Conservation (phyloP, 2,329 filamentous ascomycete genomes). For the Fusarium nodosum region DNA sequence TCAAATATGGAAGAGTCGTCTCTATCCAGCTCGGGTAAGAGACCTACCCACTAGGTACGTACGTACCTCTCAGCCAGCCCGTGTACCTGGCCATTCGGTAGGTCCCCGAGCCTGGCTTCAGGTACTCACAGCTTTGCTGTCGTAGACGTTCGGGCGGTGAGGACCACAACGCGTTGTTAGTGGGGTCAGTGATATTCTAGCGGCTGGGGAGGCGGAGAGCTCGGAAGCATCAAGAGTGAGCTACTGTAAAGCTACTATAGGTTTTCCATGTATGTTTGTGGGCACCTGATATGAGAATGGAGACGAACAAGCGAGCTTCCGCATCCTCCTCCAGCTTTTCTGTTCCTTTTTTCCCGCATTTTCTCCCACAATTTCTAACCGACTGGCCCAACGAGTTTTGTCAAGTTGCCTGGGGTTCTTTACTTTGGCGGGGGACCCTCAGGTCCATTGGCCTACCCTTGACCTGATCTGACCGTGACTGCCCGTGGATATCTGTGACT, state of each 20-base stretch:
- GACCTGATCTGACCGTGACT: not conserved
- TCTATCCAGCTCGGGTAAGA: not conserved
- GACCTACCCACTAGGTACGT: conserved; percentile 2
- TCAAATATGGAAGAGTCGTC: conserved; percentile 37
- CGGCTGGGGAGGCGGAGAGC: conserved; percentile 38
- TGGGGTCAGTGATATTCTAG: conserved; percentile 48
- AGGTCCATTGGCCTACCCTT: not conserved
- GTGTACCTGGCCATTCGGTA: conserved; percentile 3
- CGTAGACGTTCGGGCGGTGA: conserved; percentile 43
- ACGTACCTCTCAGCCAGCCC: too few relatives aligned
- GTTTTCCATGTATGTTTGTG: conserved; percentile 37
- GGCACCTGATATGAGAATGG: conserved; percentile 34
- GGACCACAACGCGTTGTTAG: conserved; percentile 43
- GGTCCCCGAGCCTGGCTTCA: not conserved
- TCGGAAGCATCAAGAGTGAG: conserved; percentile 33
- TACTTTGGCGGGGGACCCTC: conserved; percentile 9
- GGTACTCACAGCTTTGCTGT: conserved; percentile 11
- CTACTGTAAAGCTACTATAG: conserved; percentile 30
- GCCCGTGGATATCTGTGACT: not conserved
- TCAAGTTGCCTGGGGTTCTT: conserved; percentile 5
- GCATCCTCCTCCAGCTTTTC: conserved; percentile 28
- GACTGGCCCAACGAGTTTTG: not conserved
- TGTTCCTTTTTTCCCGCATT: conserved; percentile 21
- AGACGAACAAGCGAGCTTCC: conserved; percentile 14
- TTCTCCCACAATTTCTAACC: conserved; percentile 18